Evolutionary conservation across 1,284 basidiomycete species (phyloP).

Genomic region (Phellinidium pouzarii): DNA sequence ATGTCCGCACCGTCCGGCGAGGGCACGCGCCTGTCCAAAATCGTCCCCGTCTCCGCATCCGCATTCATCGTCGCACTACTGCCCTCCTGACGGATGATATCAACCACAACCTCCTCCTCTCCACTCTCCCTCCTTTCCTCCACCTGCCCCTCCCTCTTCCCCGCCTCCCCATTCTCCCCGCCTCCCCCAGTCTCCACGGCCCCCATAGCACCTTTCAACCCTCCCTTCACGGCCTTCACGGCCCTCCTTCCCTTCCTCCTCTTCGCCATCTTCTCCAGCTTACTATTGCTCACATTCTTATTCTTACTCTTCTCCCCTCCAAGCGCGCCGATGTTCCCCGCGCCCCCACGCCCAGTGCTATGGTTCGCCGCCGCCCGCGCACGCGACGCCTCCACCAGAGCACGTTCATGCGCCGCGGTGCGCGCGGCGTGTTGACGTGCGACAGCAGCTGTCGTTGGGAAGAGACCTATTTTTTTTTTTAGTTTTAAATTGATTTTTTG

Average conservation of each 20-base stretch:
- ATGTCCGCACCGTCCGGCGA: not conserved
- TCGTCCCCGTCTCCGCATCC: no score
- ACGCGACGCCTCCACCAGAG: conserved; percentile 7
- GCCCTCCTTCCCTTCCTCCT: not conserved
- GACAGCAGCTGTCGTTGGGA: conserved; percentile 13
- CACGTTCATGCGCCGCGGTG: conserved; percentile 7
- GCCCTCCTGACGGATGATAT: no score
- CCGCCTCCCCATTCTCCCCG: no score
- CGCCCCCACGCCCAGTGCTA: conserved; percentile 10
- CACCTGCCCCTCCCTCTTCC: not conserved
- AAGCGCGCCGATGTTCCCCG: conserved; percentile 4
- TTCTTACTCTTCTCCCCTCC: no score
- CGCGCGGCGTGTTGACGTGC: conserved; percentile 1
- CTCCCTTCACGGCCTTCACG: no score
- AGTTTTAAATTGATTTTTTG: no score
- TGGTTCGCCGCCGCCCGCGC: not conserved
- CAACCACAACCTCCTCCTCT: not conserved
- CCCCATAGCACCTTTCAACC: no score
- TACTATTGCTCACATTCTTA: not conserved
- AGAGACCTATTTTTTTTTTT: not conserved
- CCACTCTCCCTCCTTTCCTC: not conserved
- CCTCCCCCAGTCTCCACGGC: no score
- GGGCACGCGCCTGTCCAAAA: not conserved
- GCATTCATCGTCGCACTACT: no score
- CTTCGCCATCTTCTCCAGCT: not conserved